These are phyloP conservation scores for Euphrasia arctica DNA, from an alignment of 305 asterid genomes.

Conservation along the genomic window DNA sequence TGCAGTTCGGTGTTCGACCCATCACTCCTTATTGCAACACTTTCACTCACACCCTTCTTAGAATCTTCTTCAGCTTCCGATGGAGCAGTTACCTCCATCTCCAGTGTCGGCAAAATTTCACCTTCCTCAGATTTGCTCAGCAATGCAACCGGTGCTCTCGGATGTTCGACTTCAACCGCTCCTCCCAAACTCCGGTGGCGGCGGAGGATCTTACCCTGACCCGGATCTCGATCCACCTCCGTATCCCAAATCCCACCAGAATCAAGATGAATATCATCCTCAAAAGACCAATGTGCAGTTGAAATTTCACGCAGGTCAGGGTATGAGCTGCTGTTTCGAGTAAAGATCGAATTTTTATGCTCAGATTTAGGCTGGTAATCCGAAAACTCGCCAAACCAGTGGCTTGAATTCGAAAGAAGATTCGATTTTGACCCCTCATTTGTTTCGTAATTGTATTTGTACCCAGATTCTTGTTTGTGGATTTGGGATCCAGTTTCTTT, in stretches of 20 bases:
- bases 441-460: constrained; percentile 20
- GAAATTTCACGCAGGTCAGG: constrained; percentile 77
- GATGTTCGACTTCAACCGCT: constrained; percentile 19
- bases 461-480: not conserved
- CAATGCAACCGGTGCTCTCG: constrained; percentile 28
- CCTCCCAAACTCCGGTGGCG: constrained; percentile 70
- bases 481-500: constrained; percentile 32
- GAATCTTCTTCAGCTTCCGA: constrained; percentile 9
- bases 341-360: constrained; percentile 33
- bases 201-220: constrained; percentile 39
- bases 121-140: constrained; percentile 31
- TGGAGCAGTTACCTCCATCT: not conserved
- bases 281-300: constrained; percentile 37
- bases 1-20: constrained; percentile 34
- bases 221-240: constrained; percentile 34
- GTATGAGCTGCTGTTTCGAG: constrained; percentile 63
- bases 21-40: constrained; percentile 32
- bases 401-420: constrained; percentile 27
- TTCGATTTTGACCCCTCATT: constrained; percentile 29
- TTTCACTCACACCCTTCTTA: not conserved
- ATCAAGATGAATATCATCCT: constrained; percentile 45
- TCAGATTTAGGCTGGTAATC: constrained; percentile 25
- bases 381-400: not conserved
- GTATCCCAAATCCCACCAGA: constrained; percentile 28
- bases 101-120: constrained; percentile 4